phyloP scores from a whole-genome alignment of 495 filamentous ascomycete species.

The Penicillium egyptiacum region DNA sequence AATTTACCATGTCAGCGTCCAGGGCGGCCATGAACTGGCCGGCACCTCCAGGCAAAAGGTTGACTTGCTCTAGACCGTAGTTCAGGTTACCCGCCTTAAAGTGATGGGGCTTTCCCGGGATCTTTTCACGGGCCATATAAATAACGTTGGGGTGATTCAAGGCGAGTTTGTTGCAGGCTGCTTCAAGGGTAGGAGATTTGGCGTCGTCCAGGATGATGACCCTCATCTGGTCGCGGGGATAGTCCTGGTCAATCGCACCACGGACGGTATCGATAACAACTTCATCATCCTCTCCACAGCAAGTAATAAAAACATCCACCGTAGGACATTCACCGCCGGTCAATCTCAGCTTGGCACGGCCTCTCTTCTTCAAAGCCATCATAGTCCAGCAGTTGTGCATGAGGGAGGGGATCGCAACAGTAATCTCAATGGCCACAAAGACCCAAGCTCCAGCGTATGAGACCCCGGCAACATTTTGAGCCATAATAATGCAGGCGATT shows the following conservation, averaged over 20 bases:
- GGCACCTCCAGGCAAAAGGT: slow-evolving; percentile 37
- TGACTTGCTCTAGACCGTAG: slow-evolving; percentile 43
- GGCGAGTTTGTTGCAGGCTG: slow-evolving; percentile 27
- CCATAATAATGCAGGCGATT: slow-evolving; percentile 40
- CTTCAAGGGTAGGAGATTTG: slow-evolving; percentile 35
- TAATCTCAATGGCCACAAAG: slow-evolving; percentile 42
- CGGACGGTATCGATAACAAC: slow-evolving; percentile 54
- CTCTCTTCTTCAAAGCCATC: slow-evolving; percentile 39
- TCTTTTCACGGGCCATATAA: slow-evolving; percentile 50
- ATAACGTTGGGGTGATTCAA: slow-evolving; percentile 40
- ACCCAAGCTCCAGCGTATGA: slow-evolving; percentile 40
- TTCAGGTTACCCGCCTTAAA: slow-evolving; percentile 60
- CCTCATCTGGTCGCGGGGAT: slow-evolving; percentile 48
- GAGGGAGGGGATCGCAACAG: slow-evolving; percentile 39
- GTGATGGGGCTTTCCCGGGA: slow-evolving; percentile 47
- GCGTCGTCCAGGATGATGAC: slow-evolving; percentile 56
- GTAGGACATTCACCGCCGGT: slow-evolving; percentile 44
- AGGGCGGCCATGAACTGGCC: slow-evolving; percentile 51
- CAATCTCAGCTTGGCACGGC: slow-evolving; percentile 43
- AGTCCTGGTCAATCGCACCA: slow-evolving; percentile 50
- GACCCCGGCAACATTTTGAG: slow-evolving; percentile 29
- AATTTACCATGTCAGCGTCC: slow-evolving; percentile 54
- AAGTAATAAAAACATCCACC: slow-evolving; percentile 54
- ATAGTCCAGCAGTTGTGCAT: slow-evolving; percentile 48
- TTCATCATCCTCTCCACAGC: slow-evolving; percentile 52